phyloP scores from a whole-genome alignment of 306 rosid species.

The Gastrolobium bilobum region DNA sequence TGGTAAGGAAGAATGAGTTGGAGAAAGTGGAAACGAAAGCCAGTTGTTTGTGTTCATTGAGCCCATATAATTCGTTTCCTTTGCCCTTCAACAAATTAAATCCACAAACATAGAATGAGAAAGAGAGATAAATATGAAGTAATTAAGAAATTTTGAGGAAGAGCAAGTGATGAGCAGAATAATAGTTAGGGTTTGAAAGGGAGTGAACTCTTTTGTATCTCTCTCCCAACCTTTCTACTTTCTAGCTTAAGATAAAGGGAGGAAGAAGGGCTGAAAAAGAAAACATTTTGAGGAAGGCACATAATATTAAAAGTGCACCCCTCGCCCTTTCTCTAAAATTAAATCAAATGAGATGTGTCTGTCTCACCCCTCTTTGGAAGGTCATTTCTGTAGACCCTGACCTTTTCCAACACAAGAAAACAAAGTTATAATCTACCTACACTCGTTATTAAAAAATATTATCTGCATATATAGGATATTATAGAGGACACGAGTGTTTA shows the following conservation, averaged over 20 bases:
- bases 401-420: slow-evolving; percentile 63
- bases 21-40: slow-evolving; percentile 96
- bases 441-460: slow-evolving; percentile 53
- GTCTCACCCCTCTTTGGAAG: slow-evolving; percentile 61
- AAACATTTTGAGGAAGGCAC: slow-evolving; percentile 52
- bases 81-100: slow-evolving; percentile 46
- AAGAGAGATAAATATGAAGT: background rate
- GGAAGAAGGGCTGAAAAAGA: slow-evolving; percentile 57
- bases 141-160: no score
- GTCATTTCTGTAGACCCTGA: slow-evolving; percentile 64
- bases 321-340: background rate
- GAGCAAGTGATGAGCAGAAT: slow-evolving; percentile 7
- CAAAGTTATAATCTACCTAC: slow-evolving; percentile 48
- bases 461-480: slow-evolving; percentile 48
- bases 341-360: background rate
- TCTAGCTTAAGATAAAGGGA: slow-evolving; percentile 38
- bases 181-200: slow-evolving; percentile 51
- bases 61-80: slow-evolving; percentile 46
- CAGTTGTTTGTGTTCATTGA: slow-evolving; percentile 91
- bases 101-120: slow-evolving; percentile 53
- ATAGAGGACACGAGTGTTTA: slow-evolving; percentile 76
- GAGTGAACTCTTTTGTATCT: slow-evolving; percentile 25
- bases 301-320: slow-evolving; percentile 48
- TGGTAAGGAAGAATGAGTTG: slow-evolving; percentile 80
- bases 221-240: slow-evolving; percentile 32